Evolutionary conservation across 192 early-diverging fungal genomes (phyloP), one percentile per base, ranked within the genome.

Genomic region (Gigaspora rosea): DNA sequence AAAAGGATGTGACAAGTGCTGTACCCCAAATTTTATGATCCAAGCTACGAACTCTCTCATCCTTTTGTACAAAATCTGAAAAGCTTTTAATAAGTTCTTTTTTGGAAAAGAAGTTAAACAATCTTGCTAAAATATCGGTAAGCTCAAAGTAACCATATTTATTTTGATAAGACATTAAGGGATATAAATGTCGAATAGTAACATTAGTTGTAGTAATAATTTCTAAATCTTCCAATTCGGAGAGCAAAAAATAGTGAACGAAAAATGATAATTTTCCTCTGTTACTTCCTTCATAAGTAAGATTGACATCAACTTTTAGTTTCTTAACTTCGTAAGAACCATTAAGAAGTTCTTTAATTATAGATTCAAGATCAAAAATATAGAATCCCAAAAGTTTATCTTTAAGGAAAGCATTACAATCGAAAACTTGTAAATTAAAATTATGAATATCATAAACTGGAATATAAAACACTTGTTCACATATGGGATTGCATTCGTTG

Each of bases 371-470:
- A 63, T 87, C 81, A 13, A 92, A 75, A 65, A 87, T 82, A 11
- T 88, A 81, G 54, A 86, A 80, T 61, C 96, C 95, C 57, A 97
- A 83, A 41, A 83, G 82, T 79, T 88, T 90, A 78, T 96, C 91
- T 78, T 92, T 93, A 64, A 88, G 80, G 11, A 93, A 78, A 50
- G 92, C 88, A 81, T 96, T 95, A 83, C 84, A 96, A 79, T 97
- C 94, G 85, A 88, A 91, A 32, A 94, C 84, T 75, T 91, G 89
- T 11, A 96, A 79, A 15, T 82, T 80, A 48, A 96, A 58, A 36
- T 85, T 80, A 70, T 97, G 80, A 15, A 88, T 75, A 8, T 90
- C 89, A 77, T 93, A 93, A 71, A 93, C 86, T 20, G 94, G 91
- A n/a, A 94, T 88, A 75, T 94, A 96, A 51, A 27, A 27, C 27